Base-by-base conservation (phyloP, 805 yeast genomes). In the Nakazawaea holstii region DNA sequence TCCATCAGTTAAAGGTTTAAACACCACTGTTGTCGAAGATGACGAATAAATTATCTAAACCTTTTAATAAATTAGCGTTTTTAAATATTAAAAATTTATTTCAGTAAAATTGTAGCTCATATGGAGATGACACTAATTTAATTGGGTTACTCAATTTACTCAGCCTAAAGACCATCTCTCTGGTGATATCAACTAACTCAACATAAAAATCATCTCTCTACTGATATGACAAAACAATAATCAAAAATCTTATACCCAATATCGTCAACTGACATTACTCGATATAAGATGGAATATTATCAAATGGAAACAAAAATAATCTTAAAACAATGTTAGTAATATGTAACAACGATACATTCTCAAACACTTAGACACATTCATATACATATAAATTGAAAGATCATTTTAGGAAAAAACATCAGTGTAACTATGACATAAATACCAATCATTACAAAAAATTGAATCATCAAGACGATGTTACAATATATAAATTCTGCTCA, bases 1-100 rank as follows among this genome's bases (percentile, higher is more conserved):
- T 67, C 86, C 97, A 69, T 71, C 95, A 59, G 82, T 88, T 76
- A 94, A 94, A 85, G 97, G 97, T 79, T 87, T 94, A 76, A 84
- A 90, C 78, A 94, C 99, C 76, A 86, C 80, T 75, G 97, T 90
- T 71, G 91, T 94, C 73, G 96, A 87, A 73, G 91, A 66, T 55
- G 72, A 67, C 41, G 72, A 66, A 60, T 66, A 66, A 56, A 55
- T 63, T 30, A 33, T n/a, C 14, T 33, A 33, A 30, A 30, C n/a
- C n/a, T 20, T 20, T 20, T 20, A 20, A 20, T 20, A 20, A 20
- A 20, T 20, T 20, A 20, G 24, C 24, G 24, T 20, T 30, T 13
- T 30, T 30, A 30, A 10, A 30, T 30, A 30, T 30, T 10, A 30
- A 29, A 29, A 30, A 30, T 20, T 20, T 20, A 3, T 3, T 20